Evolutionary conservation across 306 rosid genomes (phyloP).

Genomic region (Cicer chorassanicum): DNA sequence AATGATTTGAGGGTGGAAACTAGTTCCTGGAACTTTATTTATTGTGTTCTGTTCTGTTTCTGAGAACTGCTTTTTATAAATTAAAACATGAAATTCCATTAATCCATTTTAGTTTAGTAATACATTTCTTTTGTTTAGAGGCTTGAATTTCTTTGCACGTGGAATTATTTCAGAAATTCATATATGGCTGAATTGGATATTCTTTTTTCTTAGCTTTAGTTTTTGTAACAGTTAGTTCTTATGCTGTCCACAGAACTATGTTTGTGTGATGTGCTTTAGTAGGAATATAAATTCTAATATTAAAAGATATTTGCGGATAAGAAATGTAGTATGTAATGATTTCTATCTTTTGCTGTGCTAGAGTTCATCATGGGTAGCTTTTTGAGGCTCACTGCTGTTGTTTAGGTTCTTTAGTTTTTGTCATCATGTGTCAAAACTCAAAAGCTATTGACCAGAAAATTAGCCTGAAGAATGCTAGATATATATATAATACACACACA

Average conservation of each 20-base stretch:
- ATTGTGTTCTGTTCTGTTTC: constrained; percentile 21
- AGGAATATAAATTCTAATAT: background rate
- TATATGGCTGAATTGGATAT: constrained; percentile 1
- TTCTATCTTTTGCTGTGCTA: background rate
- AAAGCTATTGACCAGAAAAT: constrained; percentile 15
- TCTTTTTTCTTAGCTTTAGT: constrained; percentile 12
- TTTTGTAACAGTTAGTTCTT: constrained; percentile 14
- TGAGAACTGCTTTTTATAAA: background rate
- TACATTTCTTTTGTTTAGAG: constrained; percentile 39
- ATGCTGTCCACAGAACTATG: constrained; percentile 4
- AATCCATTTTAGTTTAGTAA: background rate
- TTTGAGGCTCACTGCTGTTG: background rate
- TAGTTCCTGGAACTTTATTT: background rate
- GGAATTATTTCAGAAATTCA: constrained; percentile 19
- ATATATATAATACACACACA: background rate
- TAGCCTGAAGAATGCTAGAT: constrained; percentile 9
- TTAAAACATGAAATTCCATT: constrained; percentile 19
- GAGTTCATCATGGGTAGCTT: background rate
- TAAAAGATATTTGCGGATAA: background rate
- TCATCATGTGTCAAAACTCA: background rate
- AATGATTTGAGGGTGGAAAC: background rate
- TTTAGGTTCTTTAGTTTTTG: constrained; percentile 20
- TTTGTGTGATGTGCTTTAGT: constrained; percentile 1
- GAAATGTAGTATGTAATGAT: background rate
- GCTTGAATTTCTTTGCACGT: constrained; percentile 37